Conservation (phyloP, 352 stramenopile species). For the Globisporangium cylindrosporum region DNA sequence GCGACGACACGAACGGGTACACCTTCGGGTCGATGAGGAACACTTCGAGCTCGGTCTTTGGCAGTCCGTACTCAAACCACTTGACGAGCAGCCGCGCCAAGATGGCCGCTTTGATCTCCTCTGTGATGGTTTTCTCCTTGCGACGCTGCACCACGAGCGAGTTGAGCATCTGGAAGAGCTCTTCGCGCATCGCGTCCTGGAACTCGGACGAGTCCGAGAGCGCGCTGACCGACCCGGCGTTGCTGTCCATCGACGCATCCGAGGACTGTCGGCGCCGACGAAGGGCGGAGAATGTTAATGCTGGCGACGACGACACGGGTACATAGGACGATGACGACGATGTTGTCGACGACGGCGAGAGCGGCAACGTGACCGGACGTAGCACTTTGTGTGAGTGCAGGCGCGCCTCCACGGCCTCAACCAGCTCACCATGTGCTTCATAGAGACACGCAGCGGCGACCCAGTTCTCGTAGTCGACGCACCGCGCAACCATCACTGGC, state of each 20-base stretch:
- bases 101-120: constrained; percentile 57
- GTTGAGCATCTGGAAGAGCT: constrained; percentile 60
- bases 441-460: constrained; percentile 71
- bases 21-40: constrained; percentile 60
- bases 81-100: constrained; percentile 78
- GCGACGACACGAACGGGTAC: constrained; percentile 52
- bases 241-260: constrained; percentile 28
- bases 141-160: constrained; percentile 56
- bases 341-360: background rate
- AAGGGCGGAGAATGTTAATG: constrained; percentile 5
- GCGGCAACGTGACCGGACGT: constrained; percentile 9
- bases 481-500: constrained; percentile 72
- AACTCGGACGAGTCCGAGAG: constrained; percentile 41
- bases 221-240: constrained; percentile 16
- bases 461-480: constrained; percentile 84
- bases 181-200: constrained; percentile 54
- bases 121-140: constrained; percentile 25
- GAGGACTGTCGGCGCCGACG: constrained; percentile 24
- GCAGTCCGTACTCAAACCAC: constrained; percentile 77
- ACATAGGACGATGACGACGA: constrained; percentile 7
- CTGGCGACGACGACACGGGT: constrained; percentile 2
- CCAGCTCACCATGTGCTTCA: constrained; percentile 72
- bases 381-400: constrained; percentile 61
- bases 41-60: constrained; percentile 54
- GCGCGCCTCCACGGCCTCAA: constrained; percentile 82